Evolutionary conservation across 2,329 filamentous ascomycete species (phyloP), one percentile per base, ranked within the genome.

Genomic region (Pseudocercospora ulei): DNA sequence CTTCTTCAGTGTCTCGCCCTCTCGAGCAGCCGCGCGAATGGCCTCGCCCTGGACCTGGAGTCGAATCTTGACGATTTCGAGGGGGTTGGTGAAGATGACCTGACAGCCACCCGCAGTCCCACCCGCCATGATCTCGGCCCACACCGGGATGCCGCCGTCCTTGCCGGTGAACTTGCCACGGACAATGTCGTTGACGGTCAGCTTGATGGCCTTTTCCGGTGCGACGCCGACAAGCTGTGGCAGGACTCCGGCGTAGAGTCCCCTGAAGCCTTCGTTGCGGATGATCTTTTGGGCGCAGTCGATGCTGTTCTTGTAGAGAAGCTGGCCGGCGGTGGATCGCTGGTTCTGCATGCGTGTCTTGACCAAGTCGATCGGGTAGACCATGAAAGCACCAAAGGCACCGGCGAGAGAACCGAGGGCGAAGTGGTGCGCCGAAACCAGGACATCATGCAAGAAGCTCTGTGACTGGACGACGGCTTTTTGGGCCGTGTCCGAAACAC

Each of bases 281-380:
- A 96, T 69, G 25, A 98, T 87, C 66, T 96, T 98, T 61, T 75
- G 78, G 46, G 87, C 86, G 62, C 90, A 98, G 64, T 98, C 90
- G 48, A 94, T 66, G 30, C 88, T 96, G 71, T 98, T 98, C 65
- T 93, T 94, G 68, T 98, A 98, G 46, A 96, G 66, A 46, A 82
- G 71, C 62, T 94, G 80, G 41, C 90, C 90, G 1, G 87, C 84
- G 35, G 80, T 76, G 35, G 76, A 78, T 51, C 90, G 77, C 70
- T 98, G 90, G 68, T 98, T 98, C 65, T 98, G 90, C 78, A 98
- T 82, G 45, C 90, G 79, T 1, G 90, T 98, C 75, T 98, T 98
- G 62, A 98, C 90, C 46, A 98, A 68, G 67, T 98, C 90, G 58
- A 98, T 96, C 14, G 90, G 90, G 62, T 98, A 98, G 38, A 98